Evolutionary conservation across 495 filamentous ascomycete species (phyloP).

Genomic region (Penicillium dipodomyicola): DNA sequence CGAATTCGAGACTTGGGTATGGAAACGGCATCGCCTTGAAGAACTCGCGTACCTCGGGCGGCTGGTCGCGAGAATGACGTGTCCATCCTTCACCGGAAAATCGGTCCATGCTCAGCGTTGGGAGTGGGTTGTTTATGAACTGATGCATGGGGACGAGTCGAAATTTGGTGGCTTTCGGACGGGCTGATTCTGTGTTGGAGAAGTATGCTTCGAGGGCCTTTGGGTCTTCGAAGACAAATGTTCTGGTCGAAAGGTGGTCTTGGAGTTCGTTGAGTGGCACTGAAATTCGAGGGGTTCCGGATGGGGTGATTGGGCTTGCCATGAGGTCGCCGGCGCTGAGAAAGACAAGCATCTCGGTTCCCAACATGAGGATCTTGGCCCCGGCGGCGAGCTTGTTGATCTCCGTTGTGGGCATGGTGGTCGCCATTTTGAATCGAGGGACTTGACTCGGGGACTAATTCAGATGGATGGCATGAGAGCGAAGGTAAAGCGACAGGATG

Average conservation of each 20-base stretch:
- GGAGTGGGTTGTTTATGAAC: neutral
- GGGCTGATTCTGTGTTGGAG: neutral
- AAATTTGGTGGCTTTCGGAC: neutral
- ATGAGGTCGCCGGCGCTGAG: neutral
- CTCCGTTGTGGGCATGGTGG: neutral
- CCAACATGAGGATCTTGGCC: neutral
- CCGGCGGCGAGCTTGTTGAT: neutral
- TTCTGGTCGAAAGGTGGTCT: neutral
- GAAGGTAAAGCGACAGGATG: neutral
- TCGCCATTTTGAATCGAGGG: neutral
- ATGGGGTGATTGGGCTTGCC: neutral
- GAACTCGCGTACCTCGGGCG: neutral
- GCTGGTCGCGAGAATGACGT: neutral
- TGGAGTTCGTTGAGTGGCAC: neutral
- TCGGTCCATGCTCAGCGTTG: neutral
- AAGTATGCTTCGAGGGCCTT: neutral
- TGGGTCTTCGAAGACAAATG: conserved; percentile 1
- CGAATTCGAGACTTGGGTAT: neutral
- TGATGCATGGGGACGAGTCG: neutral
- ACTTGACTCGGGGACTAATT: neutral
- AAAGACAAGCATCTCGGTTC: neutral
- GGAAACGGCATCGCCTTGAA: neutral
- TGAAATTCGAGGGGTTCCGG: neutral
- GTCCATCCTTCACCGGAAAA: neutral
- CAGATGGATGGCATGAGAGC: neutral